Base-by-base conservation (phyloP, 2,329 filamentous ascomycete species). In the Paracoccidioides lutzii region DNA sequence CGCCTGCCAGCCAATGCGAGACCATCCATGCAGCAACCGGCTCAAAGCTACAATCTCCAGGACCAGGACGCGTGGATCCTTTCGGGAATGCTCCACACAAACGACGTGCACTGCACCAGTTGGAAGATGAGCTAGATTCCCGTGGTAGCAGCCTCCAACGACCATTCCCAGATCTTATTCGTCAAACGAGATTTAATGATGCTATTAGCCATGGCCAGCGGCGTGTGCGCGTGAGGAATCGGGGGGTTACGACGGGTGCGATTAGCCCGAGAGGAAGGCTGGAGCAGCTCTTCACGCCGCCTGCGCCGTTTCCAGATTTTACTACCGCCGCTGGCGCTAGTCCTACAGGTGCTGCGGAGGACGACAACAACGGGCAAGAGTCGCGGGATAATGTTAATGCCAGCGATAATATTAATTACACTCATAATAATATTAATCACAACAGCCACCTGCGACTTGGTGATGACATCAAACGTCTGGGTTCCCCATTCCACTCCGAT, bases 211-310 rank as follows among this genome's bases (percentile, higher is more conserved):
- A 80, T 30, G 76, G 77, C 54, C 75, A 80, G 60, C 77, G 78
- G 55, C 77, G 80, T 35, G 75, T 82, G 9, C 78, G 82, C 32
- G 76, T 81, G 38, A 77, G 81, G 43, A 81, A 77, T 61, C 78
- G 82, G 45, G 81, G 81, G 55, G 82, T 81, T 62, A 84, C 80
- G 49, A 74, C 80, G 30, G 78, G 81, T 52, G 78, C 81, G 74
- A 73, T 59, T n/a, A 57, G 53, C 32, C 74, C 74, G 33, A 72
- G 75, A 53, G 75, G 61, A 68, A 73, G 76, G 53, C 71, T 83
- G 38, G 73, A 79, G 46, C 74, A 76, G 56, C 69, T 82, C 3
- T 81, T 82, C 63, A 77, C 75, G 3, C 78, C 78, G 5, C 75
- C 75, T 8, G 71, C 71, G 0, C 69, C 58, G 4, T 52, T 55